phyloP scores from a whole-genome alignment of 257 asterid species.

The Lantana camara region DNA sequence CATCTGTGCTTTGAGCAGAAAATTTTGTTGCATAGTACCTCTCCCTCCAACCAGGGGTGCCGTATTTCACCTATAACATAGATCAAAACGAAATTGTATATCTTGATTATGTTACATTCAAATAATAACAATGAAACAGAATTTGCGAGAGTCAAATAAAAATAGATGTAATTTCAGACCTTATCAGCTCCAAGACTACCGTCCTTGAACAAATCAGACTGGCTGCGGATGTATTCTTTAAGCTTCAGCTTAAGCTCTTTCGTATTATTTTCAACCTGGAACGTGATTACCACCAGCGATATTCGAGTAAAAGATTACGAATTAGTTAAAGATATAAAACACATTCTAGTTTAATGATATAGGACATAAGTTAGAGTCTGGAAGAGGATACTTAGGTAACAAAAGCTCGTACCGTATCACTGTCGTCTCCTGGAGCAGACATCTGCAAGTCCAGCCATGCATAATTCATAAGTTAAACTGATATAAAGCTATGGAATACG shows the following conservation, averaged over 20 bases:
- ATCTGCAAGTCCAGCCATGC: slow-evolving; percentile 5
- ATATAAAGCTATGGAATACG: not conserved
- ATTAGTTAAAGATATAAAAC: not conserved
- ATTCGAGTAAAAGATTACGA: not conserved
- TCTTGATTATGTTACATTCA: not conserved
- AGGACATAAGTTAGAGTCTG: not conserved
- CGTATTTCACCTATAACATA: slow-evolving; percentile 49
- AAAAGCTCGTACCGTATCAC: slow-evolving; percentile 6
- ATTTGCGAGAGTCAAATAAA: no score
- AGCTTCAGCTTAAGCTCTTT: slow-evolving; percentile 40
- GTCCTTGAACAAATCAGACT: slow-evolving; percentile 43
- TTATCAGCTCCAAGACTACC: slow-evolving; percentile 40
- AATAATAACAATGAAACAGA: not conserved
- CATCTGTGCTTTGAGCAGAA: slow-evolving; percentile 32
- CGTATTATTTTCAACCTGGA: slow-evolving; percentile 46
- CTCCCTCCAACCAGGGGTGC: slow-evolving; percentile 47
- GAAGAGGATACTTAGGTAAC: not conserved
- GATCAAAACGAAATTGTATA: not conserved
- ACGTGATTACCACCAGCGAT: not conserved
- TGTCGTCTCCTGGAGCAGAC: slow-evolving; percentile 20
- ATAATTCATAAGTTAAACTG: not conserved
- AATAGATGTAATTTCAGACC: slow-evolving; percentile 21
- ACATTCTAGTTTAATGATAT: not conserved
- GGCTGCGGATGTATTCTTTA: slow-evolving; percentile 27
- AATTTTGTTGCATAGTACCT: slow-evolving; percentile 57